Percentiles rank a stretch among this genome's conserved stretches.
Conservation (phyloP, 139 green algal species). For the Nannochloris sp. region DNA sequence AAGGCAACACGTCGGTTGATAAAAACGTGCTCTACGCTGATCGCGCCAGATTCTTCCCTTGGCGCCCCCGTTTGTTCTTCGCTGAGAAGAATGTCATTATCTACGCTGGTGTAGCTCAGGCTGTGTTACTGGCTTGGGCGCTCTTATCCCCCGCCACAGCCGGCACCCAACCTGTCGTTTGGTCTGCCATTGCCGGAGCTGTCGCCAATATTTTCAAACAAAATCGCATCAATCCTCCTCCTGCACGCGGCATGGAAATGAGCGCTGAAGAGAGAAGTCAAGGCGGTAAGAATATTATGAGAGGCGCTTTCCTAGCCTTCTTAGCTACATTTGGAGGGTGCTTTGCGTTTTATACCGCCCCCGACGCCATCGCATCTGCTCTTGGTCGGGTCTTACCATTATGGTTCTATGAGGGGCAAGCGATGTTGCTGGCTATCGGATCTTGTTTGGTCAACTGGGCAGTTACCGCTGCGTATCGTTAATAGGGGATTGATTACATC, state of each 20-base stretch:
- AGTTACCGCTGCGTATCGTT: conserved; percentile 9
- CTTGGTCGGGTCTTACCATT: conserved; percentile 33
- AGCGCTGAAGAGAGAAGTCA: conserved; percentile 34
- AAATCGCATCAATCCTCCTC: conserved; percentile 38
- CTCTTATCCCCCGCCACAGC: conserved; percentile 27
- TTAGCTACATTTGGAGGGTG: conserved; percentile 43
- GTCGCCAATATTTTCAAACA: conserved; percentile 40
- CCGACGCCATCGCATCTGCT: conserved; percentile 22
- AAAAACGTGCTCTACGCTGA: conserved; percentile 51
- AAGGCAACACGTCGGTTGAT: conserved; percentile 32
- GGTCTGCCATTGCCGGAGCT: conserved; percentile 27
- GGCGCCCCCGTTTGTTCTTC: conserved; percentile 36
- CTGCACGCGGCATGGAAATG: conserved; percentile 6
- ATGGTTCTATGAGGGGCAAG: conserved; percentile 51
- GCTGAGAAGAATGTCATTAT: conserved; percentile 34
- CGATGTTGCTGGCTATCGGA: conserved; percentile 17
- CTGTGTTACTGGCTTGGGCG: conserved; percentile 30
- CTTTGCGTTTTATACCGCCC: conserved; percentile 38
- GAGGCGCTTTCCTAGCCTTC: conserved; percentile 40
- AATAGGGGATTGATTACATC: too few species aligned
- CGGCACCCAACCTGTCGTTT: conserved; percentile 43
- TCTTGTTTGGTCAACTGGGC: conserved; percentile 16
- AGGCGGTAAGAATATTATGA: conserved; percentile 41
- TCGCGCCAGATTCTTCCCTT: conserved; percentile 44
- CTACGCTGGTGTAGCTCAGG: conserved; percentile 20